phyloP scores from a whole-genome alignment of 2,329 filamentous ascomycete species.

The Penicillium italicum region DNA sequence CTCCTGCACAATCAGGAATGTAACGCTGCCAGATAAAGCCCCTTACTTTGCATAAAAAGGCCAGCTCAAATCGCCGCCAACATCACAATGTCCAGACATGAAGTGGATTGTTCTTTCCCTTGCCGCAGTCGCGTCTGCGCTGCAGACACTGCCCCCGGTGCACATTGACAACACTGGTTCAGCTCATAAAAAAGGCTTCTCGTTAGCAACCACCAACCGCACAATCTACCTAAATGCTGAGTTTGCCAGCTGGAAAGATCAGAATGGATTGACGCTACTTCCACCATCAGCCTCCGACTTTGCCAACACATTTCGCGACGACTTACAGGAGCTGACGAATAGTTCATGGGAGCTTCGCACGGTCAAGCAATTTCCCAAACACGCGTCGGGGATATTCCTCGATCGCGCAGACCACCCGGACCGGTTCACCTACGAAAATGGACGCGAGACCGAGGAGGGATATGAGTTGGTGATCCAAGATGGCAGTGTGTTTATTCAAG shows the following conservation, averaged over 20 bases:
- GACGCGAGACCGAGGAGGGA: slow-evolving; percentile 48
- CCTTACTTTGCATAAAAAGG: neutral
- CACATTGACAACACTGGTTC: slow-evolving; percentile 30
- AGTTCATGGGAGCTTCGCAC: slow-evolving; percentile 42
- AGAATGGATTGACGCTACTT: slow-evolving; percentile 50
- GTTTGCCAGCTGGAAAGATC: slow-evolving; percentile 43
- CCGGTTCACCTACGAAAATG: slow-evolving; percentile 48
- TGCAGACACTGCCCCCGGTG: slow-evolving; percentile 42
- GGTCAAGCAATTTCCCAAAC: slow-evolving; percentile 34
- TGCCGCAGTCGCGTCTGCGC: slow-evolving; percentile 24
- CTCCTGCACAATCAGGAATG: slow-evolving; percentile 9
- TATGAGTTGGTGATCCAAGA: slow-evolving; percentile 45
- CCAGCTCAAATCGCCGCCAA: neutral
- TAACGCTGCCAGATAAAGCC: slow-evolving; percentile 13
- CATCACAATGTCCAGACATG: slow-evolving; percentile 5
- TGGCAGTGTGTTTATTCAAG: slow-evolving; percentile 45
- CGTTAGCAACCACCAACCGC: slow-evolving; percentile 7
- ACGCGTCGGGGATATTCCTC: slow-evolving; percentile 44
- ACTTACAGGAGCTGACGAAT: slow-evolving; percentile 44
- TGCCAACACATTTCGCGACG: slow-evolving; percentile 46
- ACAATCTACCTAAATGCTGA: slow-evolving; percentile 39
- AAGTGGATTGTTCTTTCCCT: slow-evolving; percentile 10
- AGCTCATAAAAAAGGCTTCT: slow-evolving; percentile 16
- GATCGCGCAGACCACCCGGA: slow-evolving; percentile 23
- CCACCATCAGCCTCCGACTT: slow-evolving; percentile 52